Evolutionary conservation across 2,329 filamentous ascomycete species (phyloP).

Genomic region (Colletotrichum agaves): DNA sequence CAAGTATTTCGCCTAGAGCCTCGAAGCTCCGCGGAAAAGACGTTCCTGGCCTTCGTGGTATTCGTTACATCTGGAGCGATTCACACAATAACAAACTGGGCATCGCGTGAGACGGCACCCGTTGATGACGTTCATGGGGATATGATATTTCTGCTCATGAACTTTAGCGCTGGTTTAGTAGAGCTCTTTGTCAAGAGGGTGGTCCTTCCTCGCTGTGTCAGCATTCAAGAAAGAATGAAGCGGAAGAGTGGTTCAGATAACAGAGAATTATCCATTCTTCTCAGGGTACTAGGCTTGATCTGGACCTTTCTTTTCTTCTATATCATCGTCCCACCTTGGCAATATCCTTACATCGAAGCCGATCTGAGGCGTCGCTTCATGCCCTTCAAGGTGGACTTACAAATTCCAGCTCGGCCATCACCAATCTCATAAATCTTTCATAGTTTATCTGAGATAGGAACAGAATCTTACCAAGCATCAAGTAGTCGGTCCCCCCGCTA

Average conservation of each 20-base stretch:
- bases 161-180: neutral
- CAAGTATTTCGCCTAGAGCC: accelerated
- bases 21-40: neutral
- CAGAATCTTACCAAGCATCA: neutral
- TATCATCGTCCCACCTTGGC: neutral
- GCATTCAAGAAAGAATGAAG: too few species aligned
- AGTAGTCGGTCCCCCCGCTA: neutral
- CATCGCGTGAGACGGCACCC: neutral
- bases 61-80: neutral
- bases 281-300: neutral
- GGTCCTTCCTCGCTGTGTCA: neutral
- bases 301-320: neutral
- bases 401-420: neutral
- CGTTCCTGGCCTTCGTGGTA: neutral
- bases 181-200: neutral
- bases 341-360: neutral
- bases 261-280: neutral
- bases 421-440: neutral
- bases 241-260: too few species aligned
- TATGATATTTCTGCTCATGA: neutral
- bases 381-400: neutral
- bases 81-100: neutral
- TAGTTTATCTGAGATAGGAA: too few species aligned
- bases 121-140: neutral
- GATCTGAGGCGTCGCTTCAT: neutral